phyloP scores from a whole-genome alignment of 371 early-diverging fungal species.

The Blakeslea trispora region DNA sequence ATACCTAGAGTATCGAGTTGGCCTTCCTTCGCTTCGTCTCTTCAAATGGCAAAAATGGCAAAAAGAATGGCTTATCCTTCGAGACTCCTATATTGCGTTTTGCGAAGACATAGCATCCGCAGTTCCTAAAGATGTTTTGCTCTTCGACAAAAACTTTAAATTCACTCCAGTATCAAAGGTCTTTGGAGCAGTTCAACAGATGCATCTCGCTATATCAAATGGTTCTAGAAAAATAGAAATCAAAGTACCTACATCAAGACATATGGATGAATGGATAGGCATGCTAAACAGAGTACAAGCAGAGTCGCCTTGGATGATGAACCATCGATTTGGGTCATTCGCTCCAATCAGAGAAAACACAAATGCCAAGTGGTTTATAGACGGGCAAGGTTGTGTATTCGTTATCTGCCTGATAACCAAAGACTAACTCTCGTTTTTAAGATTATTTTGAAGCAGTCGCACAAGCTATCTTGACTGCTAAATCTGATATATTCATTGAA shows the following conservation, averaged over 20 bases:
- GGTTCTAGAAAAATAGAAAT: slow-evolving; percentile 62
- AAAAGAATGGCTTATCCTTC: slow-evolving; percentile 49
- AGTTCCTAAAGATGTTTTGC: slow-evolving; percentile 66
- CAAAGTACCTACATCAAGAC: slow-evolving; percentile 61
- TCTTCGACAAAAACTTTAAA: slow-evolving; percentile 67
- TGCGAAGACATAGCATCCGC: slow-evolving; percentile 49
- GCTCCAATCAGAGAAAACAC: slow-evolving; percentile 73
- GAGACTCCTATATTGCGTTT: slow-evolving; percentile 49
- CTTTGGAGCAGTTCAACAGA: slow-evolving; percentile 44
- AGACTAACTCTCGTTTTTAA: background rate
- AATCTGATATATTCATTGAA: slow-evolving; percentile 76
- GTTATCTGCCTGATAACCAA: background rate
- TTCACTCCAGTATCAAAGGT: slow-evolving; percentile 23
- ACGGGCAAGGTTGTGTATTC: slow-evolving; percentile 57
- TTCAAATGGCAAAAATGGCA: slow-evolving; percentile 49
- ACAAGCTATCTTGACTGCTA: slow-evolving; percentile 76
- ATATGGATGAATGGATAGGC: slow-evolving; percentile 65
- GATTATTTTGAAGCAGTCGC: slow-evolving; percentile 82
- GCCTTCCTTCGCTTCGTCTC: slow-evolving; percentile 24
- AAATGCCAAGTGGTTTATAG: slow-evolving; percentile 79
- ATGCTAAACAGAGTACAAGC: slow-evolving; percentile 54
- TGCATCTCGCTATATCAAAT: slow-evolving; percentile 50
- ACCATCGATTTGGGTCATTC: slow-evolving; percentile 74
- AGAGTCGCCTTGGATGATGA: slow-evolving; percentile 68
- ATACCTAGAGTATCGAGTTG: slow-evolving; percentile 58